Evolutionary conservation across 768 basidiomycete species (phyloP), one percentile per base, ranked within the genome.

Genomic region (Cystobasidium tubakii): DNA sequence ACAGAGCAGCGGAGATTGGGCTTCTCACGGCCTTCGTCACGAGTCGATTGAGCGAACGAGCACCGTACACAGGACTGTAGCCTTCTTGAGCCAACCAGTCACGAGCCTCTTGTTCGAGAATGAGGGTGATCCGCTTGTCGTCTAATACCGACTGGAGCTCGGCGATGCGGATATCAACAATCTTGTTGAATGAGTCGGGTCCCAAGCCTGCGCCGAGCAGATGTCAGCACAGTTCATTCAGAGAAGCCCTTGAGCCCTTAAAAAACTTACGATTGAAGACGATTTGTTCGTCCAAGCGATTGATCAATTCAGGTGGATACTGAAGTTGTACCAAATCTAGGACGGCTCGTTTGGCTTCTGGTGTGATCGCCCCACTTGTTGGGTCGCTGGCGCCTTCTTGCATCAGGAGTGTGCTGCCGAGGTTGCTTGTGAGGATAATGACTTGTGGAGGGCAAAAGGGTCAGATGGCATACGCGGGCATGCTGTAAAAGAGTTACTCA

Each of bases 1-100:
- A 42, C 23, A 65, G 25, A 19, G 66, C 66, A 43, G 66, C 66
- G 21, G 66, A 67, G 23, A 67, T 42, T 15, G 39, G 66, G 15
- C 42, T 46, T 53, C 66, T 4, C 10, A 67, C 66, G 3, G 42
- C 21, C 44, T 54, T 46, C 44, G 66, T 67, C 12, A 99, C 94
- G 3, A 90, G 86, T 43, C 93, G 87, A 80, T 92, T 91, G 75
- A 97, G 85, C 0, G 95, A 94, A 53, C 95, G 87, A 71, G 94
- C 75, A 23, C 82, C 81, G 82, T 90, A 91, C 23, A 84, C 83
- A 0, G 91, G 84, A 57, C 89, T 89, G 81, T 91, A 92, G 0
- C 90, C 91, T 60, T 87, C 84, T 25, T 88, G 88, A 75, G 85
- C 85, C 33, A 93, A 85, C 79, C 88, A 91, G 66, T 86, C 84